These are phyloP conservation scores for Yueomyces sp. DNA, from an alignment of 1,139 yeast genomes.

Conservation along the genomic window DNA sequence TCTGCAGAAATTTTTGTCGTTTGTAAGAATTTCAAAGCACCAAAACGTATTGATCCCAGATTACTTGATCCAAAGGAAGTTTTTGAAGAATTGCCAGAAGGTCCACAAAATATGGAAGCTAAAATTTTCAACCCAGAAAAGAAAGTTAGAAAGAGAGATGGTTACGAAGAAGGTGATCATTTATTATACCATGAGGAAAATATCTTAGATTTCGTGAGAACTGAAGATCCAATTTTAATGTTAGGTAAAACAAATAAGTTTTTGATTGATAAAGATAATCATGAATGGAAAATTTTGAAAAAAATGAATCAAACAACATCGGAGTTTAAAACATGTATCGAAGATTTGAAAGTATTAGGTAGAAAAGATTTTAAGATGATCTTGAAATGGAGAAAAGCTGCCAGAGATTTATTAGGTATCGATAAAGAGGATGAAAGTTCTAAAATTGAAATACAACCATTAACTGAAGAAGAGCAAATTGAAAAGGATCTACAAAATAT, in stretches of 20 bases:
- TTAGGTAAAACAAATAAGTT: conserved; percentile 63
- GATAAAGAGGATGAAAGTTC: conserved; percentile 40
- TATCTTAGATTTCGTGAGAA: conserved; percentile 65
- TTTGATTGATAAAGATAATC: conserved; percentile 46
- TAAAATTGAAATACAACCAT: conserved; percentile 46
- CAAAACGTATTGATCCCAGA: conserved; percentile 87
- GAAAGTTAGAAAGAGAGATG: conserved; percentile 83
- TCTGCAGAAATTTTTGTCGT: conserved; percentile 98
- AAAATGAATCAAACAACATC: conserved; percentile 65
- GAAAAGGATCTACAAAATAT: conserved; percentile 72
- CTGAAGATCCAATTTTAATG: conserved; percentile 73
- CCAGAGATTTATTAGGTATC: conserved; percentile 65
- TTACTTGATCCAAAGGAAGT: conserved; percentile 85
- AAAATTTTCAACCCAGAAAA: conserved; percentile 90
- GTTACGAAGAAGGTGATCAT: conserved; percentile 93
- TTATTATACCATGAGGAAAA: conserved; percentile 62
- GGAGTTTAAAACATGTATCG: conserved; percentile 71
- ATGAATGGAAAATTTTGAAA: conserved; percentile 59
- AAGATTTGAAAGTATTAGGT: conserved; percentile 88
- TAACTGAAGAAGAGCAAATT: conserved; percentile 82
- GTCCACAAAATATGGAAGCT: conserved; percentile 74
- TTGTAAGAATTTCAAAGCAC: conserved; percentile 92
- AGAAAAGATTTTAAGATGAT: conserved; percentile 80
- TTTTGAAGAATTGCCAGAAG: conserved; percentile 79
- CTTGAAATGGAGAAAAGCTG: conserved; percentile 78